phyloP scores from a whole-genome alignment of 352 stramenopile species.

The Phytophthora pini region DNA sequence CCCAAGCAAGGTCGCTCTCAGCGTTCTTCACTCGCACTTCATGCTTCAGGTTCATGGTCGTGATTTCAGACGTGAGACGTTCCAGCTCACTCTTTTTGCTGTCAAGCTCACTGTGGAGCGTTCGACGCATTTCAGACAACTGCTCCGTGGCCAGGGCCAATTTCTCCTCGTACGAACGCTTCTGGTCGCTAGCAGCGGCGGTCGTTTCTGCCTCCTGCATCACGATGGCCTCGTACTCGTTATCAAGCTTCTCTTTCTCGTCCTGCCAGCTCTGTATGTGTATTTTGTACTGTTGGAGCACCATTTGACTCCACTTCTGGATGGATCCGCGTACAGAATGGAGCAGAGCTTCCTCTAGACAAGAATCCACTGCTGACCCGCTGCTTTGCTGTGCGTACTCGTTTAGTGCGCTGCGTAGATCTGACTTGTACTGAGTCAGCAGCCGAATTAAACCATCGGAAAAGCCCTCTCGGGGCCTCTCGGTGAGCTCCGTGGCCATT shows the following conservation, averaged over 20 bases:
- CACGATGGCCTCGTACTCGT: constrained; percentile 29
- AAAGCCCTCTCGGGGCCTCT: constrained; percentile 53
- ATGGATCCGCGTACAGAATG: constrained; percentile 51
- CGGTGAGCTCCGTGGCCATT: constrained; percentile 43
- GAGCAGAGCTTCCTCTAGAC: constrained; percentile 44
- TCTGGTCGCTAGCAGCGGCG: constrained; percentile 53
- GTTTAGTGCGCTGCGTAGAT: constrained; percentile 48
- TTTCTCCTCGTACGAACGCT: constrained; percentile 52
- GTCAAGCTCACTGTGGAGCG: constrained; percentile 52
- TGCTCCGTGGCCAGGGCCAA: constrained; percentile 56
- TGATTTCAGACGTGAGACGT: constrained; percentile 46
- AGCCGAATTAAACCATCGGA: constrained; percentile 53
- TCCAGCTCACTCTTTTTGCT: constrained; percentile 56
- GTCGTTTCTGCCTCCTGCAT: constrained; percentile 35
- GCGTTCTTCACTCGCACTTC: constrained; percentile 54
- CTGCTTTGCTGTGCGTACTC: constrained; percentile 44
- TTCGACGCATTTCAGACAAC: constrained; percentile 55
- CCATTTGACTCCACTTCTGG: constrained; percentile 47
- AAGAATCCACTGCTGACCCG: constrained; percentile 32
- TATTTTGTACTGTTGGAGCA: constrained; percentile 59
- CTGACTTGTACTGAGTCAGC: constrained; percentile 67
- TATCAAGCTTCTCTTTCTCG: constrained; percentile 38
- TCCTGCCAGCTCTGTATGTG: constrained; percentile 45
- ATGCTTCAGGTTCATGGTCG: constrained; percentile 71
- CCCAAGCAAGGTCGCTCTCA: constrained; percentile 63